A percentile compares a stretch with the other conserved stretches of the same genome.
phyloP scores from a whole-genome alignment of 352 stramenopile genomes.

The Phytophthora cryptogea region DNA sequence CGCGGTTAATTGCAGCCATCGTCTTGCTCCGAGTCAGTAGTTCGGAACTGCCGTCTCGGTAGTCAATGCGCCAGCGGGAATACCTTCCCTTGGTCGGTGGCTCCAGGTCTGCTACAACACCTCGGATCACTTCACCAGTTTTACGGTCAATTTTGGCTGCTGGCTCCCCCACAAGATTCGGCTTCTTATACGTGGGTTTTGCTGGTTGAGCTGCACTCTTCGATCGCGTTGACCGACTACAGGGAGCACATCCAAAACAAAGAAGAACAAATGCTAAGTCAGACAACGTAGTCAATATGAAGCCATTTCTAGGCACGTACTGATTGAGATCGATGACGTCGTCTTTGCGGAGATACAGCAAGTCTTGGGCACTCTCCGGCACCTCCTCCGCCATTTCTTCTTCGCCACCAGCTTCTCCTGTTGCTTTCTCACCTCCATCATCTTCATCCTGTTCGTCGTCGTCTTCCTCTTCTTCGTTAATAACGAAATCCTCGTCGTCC shows the following conservation, averaged over 20 bases:
- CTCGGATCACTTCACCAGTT: slow-evolving; percentile 45
- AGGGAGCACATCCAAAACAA: slow-evolving; percentile 1
- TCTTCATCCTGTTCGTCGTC: slow-evolving; percentile 24
- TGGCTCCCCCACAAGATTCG: slow-evolving; percentile 42
- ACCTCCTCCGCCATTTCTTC: slow-evolving; percentile 37
- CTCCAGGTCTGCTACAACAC: slow-evolving; percentile 53
- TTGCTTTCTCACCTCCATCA: slow-evolving; percentile 12
- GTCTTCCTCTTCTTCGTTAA: slow-evolving; percentile 35
- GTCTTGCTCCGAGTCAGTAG: slow-evolving; percentile 39
- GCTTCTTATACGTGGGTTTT: slow-evolving; percentile 22
- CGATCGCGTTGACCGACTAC: slow-evolving; percentile 35
- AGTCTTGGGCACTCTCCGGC: slow-evolving; percentile 46
- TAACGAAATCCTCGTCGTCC: slow-evolving; percentile 58
- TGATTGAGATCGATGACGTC: slow-evolving; percentile 57
- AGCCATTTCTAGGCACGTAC: slow-evolving; percentile 31
- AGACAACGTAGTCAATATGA: slow-evolving; percentile 5
- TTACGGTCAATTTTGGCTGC: slow-evolving; percentile 43
- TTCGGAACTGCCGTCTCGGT: slow-evolving; percentile 53
- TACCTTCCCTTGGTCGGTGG: slow-evolving; percentile 25
- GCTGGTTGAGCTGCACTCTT: slow-evolving; percentile 16
- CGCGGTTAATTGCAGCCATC: slow-evolving; percentile 38
- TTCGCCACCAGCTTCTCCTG: slow-evolving; percentile 11
- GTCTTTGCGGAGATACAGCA: slow-evolving; percentile 52
- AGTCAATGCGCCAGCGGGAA: slow-evolving; percentile 67
- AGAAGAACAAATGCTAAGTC: slow-evolving; percentile 9